Base-by-base conservation (phyloP, 2,329 filamentous ascomycete species). In the Hypomyces perniciosus region DNA sequence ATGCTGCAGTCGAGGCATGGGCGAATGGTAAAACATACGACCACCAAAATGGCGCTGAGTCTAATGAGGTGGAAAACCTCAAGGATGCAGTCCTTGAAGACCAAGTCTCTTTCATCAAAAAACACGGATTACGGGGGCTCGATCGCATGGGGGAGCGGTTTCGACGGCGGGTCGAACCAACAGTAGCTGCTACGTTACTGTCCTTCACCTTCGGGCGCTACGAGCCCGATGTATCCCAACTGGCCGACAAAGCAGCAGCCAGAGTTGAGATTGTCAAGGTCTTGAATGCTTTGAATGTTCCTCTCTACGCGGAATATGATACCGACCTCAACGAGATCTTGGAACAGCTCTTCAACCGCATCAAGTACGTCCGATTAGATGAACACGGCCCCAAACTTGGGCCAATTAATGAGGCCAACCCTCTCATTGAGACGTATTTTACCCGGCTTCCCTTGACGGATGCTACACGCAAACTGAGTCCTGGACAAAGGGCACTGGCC, bases 301-400 rank as follows among this genome's bases (percentile, higher is more conserved):
- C 86, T 2, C 88, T 92, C 62, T 99, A 99, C 72, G 80, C 85
- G 56, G 93, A 99, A 68, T 99, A 95, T 66, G 90, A 99, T 64
- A 74, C 72, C 20, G 93, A 99, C 65, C 76, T 87, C 8, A 81
- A 81, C 28, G 88, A 88, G 57, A 93, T 96, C 57, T 78, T 96
- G 50, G 85, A 96, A 55, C 92, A 99, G 68, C 73, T 97, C 28
- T 95, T 86, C 74, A 95, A 96, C 65, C 85, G 95, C 54, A 88
- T 91, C 72, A 96, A 96, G 68, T 99, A 99, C 71, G 81, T 92
- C 56, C 86, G 93, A 37, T 71, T 99, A n/a, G 93, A 97, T 57
- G 86, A 90, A 0, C 80, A 97, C 64, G 93, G 93, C 1, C 93
- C 93, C 3, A 92, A 88, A 66, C 73, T 88, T 48, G 93, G 93